Evolutionary conservation across 139 green algal species (phyloP), one percentile per base, ranked within the genome.

Genomic region (Coelastrella sp.): DNA sequence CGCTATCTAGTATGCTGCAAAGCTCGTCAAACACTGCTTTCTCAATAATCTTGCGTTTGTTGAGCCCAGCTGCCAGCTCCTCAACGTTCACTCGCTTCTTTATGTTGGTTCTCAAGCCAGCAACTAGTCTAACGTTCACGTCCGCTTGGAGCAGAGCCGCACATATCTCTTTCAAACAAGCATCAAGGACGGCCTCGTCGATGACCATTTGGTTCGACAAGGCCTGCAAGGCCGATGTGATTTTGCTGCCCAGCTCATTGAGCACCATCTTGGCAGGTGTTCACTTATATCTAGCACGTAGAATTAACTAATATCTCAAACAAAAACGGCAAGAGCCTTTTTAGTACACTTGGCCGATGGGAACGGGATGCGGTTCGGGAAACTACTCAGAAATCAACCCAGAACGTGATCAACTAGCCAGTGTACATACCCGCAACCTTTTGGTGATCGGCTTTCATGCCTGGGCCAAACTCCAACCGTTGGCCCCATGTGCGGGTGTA

Each of bases 1-100:
- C 95, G 76, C 92, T 90, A 93, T 99, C 96, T 77, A 99, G 92
- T 92, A 99, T 97, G 81, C 81, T 87, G 81, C 93, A 96, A 22
- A 99, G 94, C 95, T 99, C 97, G n/a, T 98, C 97, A 79, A 98
- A 97, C 74, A 99, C 97, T 0, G 97, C 97, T 93, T 98, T 98
- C 78, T 99, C 97, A 65, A 99, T 98, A 19, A 99, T 95, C 23
- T 95, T 96, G 86, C 96, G 95, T 93, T 99, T 99, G 94, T 99
- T 99, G 7, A 99, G 91, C 19, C 98, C 98, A 5, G 95, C 95
- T 11, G 96, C 98, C 23, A 98, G 89, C 83, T 98, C 94, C 56
- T 97, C 94, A 19, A 98, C 91, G 68, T 99, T 98, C 0, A 99
- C 97, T 2, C 95, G 92, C 89, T 97, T 98, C 92, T 98, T 99